A percentile compares a stretch with the other conserved stretches of the same genome.
Conservation (phyloP, 2,329 filamentous ascomycete species). For the Leptographium wingfieldii region DNA sequence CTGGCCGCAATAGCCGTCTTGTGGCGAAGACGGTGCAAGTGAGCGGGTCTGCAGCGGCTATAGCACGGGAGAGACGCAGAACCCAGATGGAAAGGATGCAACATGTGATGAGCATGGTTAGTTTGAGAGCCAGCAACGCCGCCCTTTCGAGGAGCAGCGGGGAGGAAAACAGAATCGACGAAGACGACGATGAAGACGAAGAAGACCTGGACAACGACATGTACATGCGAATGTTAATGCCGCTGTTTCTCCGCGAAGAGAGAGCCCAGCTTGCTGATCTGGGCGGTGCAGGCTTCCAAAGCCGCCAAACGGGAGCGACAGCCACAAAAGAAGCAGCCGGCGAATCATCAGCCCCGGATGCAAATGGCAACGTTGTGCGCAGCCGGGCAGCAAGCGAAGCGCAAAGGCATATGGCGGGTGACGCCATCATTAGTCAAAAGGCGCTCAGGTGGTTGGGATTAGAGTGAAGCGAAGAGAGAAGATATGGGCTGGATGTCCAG, state of each 20-base stretch:
- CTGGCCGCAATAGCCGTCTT: constrained; percentile 1
- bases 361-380: not conserved
- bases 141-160: not conserved
- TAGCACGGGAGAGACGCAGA: not conserved
- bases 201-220: constrained; percentile 26
- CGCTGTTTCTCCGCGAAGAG: constrained; percentile 25
- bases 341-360: not conserved
- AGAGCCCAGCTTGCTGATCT: constrained; percentile 10
- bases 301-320: not conserved
- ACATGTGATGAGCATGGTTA: not conserved
- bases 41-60: not conserved
- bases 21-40: constrained; percentile 8
- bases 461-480: constrained; percentile 15
- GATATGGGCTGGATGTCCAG: not conserved
- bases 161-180: not conserved
- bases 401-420: not conserved
- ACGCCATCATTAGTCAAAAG: constrained; percentile 22
- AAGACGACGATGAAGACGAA: not conserved
- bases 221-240: constrained; percentile 37
- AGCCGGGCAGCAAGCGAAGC: not conserved
- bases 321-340: constrained; percentile 6
- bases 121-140: not conserved
- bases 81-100: not conserved
- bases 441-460: constrained; percentile 42
- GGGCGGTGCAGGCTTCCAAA: not conserved